A percentile compares a stretch with the other conserved stretches of the same genome.
phyloP scores from a whole-genome alignment of 169 alveolate genomes.

The Babesia ovis region DNA sequence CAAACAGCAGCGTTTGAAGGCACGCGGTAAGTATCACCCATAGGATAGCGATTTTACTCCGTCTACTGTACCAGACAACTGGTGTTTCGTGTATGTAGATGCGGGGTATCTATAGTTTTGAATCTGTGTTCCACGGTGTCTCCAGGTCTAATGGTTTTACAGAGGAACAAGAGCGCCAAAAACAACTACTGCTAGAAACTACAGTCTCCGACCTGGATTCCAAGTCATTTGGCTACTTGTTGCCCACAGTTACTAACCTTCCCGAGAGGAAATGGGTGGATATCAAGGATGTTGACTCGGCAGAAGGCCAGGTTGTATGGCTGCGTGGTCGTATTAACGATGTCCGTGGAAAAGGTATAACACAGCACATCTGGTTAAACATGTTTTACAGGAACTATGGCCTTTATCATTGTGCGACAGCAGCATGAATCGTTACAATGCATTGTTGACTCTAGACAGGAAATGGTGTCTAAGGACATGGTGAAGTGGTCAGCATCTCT shows the following conservation, averaged over 20 bases:
- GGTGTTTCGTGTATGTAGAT: too few relatives aligned
- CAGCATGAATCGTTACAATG: slow-evolving; percentile 77
- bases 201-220: slow-evolving; percentile 43
- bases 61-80: too few relatives aligned
- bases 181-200: slow-evolving; percentile 30
- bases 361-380: background rate
- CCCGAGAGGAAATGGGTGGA: slow-evolving; percentile 31
- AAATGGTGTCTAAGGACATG: slow-evolving; percentile 79
- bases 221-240: slow-evolving; percentile 36
- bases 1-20: slow-evolving; percentile 33
- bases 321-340: slow-evolving; percentile 82
- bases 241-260: background rate
- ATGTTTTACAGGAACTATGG: slow-evolving; percentile 61
- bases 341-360: slow-evolving; percentile 79
- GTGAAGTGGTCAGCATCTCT: slow-evolving; percentile 83
- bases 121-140: background rate
- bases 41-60: background rate
- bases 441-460: slow-evolving; percentile 77
- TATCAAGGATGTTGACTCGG: slow-evolving; percentile 16
- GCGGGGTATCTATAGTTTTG: too few relatives aligned
- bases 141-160: background rate
- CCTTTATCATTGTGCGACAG: slow-evolving; percentile 79
- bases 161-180: slow-evolving; percentile 47
- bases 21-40: slow-evolving; percentile 28
- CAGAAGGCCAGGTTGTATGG: slow-evolving; percentile 72